These are phyloP conservation scores for Kluyveromyces aestuarii DNA, from an alignment of 805 yeast genomes.

Conservation along the genomic window DNA sequence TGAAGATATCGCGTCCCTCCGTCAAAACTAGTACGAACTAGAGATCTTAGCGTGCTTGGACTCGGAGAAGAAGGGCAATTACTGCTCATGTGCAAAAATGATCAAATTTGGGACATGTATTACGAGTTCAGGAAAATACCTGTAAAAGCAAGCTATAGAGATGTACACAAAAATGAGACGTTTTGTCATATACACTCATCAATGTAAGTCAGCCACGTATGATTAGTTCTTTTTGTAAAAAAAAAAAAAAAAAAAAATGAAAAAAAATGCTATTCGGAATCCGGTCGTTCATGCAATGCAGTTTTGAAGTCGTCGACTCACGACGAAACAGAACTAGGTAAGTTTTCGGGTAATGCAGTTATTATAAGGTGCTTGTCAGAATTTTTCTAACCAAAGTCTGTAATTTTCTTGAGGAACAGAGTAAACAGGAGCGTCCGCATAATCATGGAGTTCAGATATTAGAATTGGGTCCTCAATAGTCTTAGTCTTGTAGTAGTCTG, in stretches of 20 bases:
- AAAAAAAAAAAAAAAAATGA: neutral
- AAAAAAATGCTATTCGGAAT: neutral
- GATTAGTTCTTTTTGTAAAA: neutral
- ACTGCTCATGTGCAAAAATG: too few species aligned
- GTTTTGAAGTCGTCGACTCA: neutral
- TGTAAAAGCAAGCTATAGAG: neutral
- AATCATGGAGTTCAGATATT: constrained; percentile 2
- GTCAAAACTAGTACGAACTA: too few species aligned
- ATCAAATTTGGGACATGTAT: too few species aligned
- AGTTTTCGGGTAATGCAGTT: neutral
- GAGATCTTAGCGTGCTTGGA: too few species aligned
- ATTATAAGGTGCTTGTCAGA: neutral
- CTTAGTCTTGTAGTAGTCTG: neutral
- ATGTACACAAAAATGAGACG: too few species aligned
- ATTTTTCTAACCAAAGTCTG: constrained; percentile 20
- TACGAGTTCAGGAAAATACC: too few species aligned
- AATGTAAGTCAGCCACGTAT: neutral
- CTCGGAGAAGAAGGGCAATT: too few species aligned
- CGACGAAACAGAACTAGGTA: too few species aligned
- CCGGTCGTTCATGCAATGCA: neutral
- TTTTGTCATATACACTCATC: neutral
- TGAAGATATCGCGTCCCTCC: too few species aligned
- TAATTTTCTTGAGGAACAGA: constrained; percentile 25
- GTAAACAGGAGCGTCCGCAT: constrained; percentile 11
- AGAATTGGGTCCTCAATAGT: constrained; percentile 3